Evolutionary conservation across 208 protist genomes (phyloP), one percentile per base, ranked within the genome.

Genomic region (Dictyostelium gargantuum): DNA sequence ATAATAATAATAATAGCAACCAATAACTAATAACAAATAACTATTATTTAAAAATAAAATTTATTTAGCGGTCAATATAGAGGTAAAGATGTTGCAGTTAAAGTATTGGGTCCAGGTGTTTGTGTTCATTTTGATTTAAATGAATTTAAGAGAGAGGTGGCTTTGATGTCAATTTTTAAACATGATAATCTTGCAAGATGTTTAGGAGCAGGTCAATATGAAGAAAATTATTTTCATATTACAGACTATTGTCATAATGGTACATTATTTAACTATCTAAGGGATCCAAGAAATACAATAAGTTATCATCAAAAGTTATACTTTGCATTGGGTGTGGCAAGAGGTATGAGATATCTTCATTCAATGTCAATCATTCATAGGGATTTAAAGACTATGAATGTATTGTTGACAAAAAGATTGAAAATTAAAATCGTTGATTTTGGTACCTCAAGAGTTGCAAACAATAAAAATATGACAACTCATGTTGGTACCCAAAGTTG

Each of bases 311-410:
- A 54, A 35, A 56, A 79, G 40, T 17, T 89, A 40, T 19, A 23
- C 9, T 89, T 89, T 77, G 82, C 82, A 32, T 29, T 92, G 6
- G 68, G 91, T 13, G 52, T 85, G 48, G 80, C 89, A 5, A 79
- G 54, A 54, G 93, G 86, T 48, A 91, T 91, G 84, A 44, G 38
- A 42, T 94, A 94, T 48, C 46, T 94, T 6, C 92, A 94, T 46
- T 80, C 48, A 42, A 84, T 79, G 38, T 80, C 68, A 11, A 91
- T 94, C 21, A 91, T 94, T 35, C 92, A 94, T 42, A 75, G 92
- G 77, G 92, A 94, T 76, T 70, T 94, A 26, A 94, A 94, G 29
- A 84, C 54, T 23, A 68, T 91, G 40, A 94, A 94, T 61, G 32
- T 94, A 6, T 23, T 94, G 5, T 50, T 86, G 2, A 89, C 82